Conservation (phyloP, 345 rosid genomes). For the Linum trigynum region DNA sequence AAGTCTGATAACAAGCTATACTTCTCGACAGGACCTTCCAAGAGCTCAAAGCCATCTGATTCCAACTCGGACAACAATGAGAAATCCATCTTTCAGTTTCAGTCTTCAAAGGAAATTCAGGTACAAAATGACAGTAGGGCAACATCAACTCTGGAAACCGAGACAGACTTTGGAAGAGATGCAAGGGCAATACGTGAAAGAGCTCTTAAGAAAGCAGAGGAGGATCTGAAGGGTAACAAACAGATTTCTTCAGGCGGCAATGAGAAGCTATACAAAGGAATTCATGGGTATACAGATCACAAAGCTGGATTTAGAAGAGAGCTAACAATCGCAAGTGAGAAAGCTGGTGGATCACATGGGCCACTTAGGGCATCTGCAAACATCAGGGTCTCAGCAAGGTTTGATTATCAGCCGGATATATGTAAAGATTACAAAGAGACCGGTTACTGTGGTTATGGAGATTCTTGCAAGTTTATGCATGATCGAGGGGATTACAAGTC, state of each 20-base stretch:
- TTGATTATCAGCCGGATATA: too few relatives aligned
- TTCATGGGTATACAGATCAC: conserved; percentile 69
- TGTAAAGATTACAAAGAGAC: too few relatives aligned
- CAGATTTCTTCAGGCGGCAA: conserved; percentile 11
- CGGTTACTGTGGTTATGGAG: too few relatives aligned
- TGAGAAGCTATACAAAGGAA: too few relatives aligned
- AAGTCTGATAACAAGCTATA: conserved; percentile 33
- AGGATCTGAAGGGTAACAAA: conserved; percentile 53
- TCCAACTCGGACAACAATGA: conserved; percentile 12
- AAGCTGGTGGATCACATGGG: too few relatives aligned
- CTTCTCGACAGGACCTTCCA: conserved; percentile 59
- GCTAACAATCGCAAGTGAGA: conserved; percentile 32
- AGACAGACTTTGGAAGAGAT: conserved; percentile 32
- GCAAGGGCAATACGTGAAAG: conserved; percentile 79
- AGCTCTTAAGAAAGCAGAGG: conserved; percentile 59
- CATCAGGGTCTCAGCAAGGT: too few relatives aligned
- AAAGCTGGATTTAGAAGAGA: conserved; percentile 91
- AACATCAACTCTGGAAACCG: too few relatives aligned
- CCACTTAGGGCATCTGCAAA: too few relatives aligned
- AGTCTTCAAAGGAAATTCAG: conserved; percentile 81
- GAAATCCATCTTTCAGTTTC: conserved; percentile 46
- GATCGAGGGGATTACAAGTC: too few relatives aligned
- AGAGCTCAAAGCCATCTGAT: conserved; percentile 16
- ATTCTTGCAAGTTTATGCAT: too few relatives aligned
- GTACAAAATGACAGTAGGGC: conserved; percentile 58